Evolutionary conservation across 2,329 filamentous ascomycete genomes (phyloP), one percentile per base, ranked within the genome.

Genomic region (Microdochium nivale): DNA sequence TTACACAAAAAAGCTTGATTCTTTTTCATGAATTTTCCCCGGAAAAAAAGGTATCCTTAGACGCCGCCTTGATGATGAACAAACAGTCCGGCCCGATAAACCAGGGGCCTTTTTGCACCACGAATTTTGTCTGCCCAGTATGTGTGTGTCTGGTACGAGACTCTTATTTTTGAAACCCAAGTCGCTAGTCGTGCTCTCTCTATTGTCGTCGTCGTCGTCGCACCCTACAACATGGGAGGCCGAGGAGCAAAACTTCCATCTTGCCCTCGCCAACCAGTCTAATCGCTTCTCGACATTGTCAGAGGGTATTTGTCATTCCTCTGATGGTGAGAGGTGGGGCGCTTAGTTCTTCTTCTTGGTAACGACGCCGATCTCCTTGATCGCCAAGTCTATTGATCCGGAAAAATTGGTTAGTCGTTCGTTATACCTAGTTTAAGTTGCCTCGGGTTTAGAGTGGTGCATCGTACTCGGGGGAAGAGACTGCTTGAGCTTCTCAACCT

Each of bases 401-500:
- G 25, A 32, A 25, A 25, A 0, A 8, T 37, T n/a, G 19, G 27
- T 13, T 27, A 35, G 25, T 37, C 24, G 24, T 8, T 14, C 40
- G 32, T 48, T 44, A 50, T 40, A 30, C 46, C 47, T 55, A 25
- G n/a, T 19, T 14, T 25, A 23, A 44, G 19, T 30, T 46, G 47
- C 25, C 25, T 46, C 43, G 25, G 40, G 52, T 44, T 7, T 14
- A 16, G 13, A 40, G 9, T 13, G 40, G 40, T 13, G 8, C 23
- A 13, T 78, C 90, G 68, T 91, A 99, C 94, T 88, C 67, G 94
- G 95, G 69, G 94, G 95, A 61, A 99, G 83, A 74, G 85, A 90
- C 84, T 97, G 92, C 90, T 96, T 97, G 65, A 99, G 86, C 88
- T 99, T 99, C 81, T 97, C 94, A 76, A 92, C 95, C 89, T 97